Evolutionary conservation across 2,329 filamentous ascomycete species (phyloP).

Genomic region (Arthrobotrys entomopaga): DNA sequence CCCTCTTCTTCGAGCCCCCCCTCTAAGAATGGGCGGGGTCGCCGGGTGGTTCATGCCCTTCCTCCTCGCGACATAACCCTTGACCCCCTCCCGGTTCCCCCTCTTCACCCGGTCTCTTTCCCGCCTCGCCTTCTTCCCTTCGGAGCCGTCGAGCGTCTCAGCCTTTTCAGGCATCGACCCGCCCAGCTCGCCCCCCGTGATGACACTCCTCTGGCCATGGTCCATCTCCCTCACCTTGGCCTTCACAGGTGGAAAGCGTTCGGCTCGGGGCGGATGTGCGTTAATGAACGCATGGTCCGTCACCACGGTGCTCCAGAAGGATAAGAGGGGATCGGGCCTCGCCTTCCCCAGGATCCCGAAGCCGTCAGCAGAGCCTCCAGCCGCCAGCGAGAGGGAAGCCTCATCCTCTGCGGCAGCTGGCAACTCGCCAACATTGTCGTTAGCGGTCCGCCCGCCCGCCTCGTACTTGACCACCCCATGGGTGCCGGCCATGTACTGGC

Average conservation of each 20-base stretch:
- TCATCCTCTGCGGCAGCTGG: background rate
- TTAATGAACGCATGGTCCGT: background rate
- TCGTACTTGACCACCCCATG: background rate
- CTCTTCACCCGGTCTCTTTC: background rate
- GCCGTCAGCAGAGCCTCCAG: no score
- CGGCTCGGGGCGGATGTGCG: background rate
- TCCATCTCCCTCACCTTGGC: slow-evolving; percentile 2
- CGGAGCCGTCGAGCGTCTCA: background rate
- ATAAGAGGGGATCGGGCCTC: no score
- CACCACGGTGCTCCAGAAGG: background rate
- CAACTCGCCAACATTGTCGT: background rate
- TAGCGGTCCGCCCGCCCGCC: background rate
- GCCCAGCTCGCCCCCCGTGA: background rate
- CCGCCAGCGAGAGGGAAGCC: background rate
- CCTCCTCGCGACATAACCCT: background rate
- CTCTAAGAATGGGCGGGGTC: background rate
- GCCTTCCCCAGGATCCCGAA: no score
- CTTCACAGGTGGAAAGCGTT: background rate
- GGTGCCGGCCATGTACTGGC: slow-evolving; percentile 4
- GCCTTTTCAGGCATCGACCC: background rate
- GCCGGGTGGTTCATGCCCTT: background rate
- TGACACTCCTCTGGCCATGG: background rate
- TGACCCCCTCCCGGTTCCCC: background rate
- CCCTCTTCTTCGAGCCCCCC: background rate
- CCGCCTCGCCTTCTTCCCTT: background rate